Evolutionary conservation across 2,329 filamentous ascomycete genomes (phyloP).

Genomic region (Bipolaris oryzae): DNA sequence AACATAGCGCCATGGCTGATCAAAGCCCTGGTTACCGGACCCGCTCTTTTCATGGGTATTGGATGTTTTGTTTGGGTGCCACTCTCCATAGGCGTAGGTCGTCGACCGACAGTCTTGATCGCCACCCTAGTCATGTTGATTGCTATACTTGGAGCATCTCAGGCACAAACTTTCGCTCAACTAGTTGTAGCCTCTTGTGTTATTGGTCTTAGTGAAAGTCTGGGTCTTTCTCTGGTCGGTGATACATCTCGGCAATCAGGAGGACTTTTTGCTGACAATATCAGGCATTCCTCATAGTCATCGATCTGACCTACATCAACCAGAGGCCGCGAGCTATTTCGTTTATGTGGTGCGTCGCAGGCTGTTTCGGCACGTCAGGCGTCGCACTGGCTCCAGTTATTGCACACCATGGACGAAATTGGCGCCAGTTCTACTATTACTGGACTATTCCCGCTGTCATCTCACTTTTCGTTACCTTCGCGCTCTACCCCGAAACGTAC

Average conservation of each 20-base stretch:
- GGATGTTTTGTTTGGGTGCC: constrained; percentile 50
- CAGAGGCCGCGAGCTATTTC: constrained; percentile 46
- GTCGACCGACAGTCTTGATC: constrained; percentile 46
- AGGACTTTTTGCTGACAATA: neutral
- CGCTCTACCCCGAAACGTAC: constrained; percentile 50
- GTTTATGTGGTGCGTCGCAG: constrained; percentile 43
- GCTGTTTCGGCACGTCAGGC: constrained; percentile 28
- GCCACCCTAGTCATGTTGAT: constrained; percentile 35
- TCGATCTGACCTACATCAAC: constrained; percentile 51
- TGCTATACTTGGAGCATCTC: constrained; percentile 35
- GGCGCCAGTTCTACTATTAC: constrained; percentile 44
- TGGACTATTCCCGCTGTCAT: constrained; percentile 36
- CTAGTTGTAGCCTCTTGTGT: constrained; percentile 41
- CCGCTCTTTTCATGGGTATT: constrained; percentile 45
- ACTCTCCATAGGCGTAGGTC: constrained; percentile 46
- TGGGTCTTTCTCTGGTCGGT: constrained; percentile 35
- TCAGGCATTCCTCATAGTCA: constrained; percentile 46
- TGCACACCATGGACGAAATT: constrained; percentile 32
- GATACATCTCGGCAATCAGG: constrained; percentile 14
- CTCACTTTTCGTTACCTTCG: constrained; percentile 36
- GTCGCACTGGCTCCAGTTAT: constrained; percentile 39
- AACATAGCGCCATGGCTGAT: constrained; percentile 24
- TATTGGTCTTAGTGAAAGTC: constrained; percentile 43
- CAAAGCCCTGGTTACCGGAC: constrained; percentile 34
- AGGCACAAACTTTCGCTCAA: constrained; percentile 32